phyloP scores from a whole-genome alignment of 169 alveolate genomes.

The Cryptosporidium sp. region DNA sequence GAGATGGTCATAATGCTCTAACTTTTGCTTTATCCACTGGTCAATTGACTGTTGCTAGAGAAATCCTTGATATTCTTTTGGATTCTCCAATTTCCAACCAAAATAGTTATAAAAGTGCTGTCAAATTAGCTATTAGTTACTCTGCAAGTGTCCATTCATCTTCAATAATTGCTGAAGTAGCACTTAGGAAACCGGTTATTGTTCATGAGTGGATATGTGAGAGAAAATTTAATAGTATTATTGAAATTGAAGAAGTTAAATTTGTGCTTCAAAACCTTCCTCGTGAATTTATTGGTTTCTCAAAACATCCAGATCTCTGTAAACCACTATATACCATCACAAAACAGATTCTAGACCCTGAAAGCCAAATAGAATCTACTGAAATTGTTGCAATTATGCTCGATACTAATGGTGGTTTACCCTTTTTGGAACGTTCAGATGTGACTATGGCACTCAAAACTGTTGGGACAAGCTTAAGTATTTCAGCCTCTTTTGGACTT shows the following conservation, averaged over 20 bases:
- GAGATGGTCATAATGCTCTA: conserved; percentile 73
- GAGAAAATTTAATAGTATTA: conserved; percentile 34
- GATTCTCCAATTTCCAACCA: conserved; percentile 27
- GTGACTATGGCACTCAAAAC: conserved; percentile 59
- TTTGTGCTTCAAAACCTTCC: conserved; percentile 63
- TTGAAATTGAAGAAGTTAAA: conserved; percentile 57
- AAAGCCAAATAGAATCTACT: conserved; percentile 70
- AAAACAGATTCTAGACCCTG: conserved; percentile 52
- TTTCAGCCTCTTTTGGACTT: conserved; percentile 64
- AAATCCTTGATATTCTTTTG: conserved; percentile 44
- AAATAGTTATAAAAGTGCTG: conserved; percentile 37
- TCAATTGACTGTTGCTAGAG: conserved; percentile 67
- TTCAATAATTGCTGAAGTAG: conserved; percentile 38
- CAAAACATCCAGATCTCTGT: conserved; percentile 57
- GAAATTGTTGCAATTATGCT: conserved; percentile 68
- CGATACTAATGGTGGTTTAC: conserved; percentile 62
- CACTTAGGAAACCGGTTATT: conserved; percentile 40
- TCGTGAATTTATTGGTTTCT: conserved; percentile 58
- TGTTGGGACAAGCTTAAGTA: conserved; percentile 56
- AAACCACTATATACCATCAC: conserved; percentile 56
- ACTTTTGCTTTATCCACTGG: conserved; percentile 71
- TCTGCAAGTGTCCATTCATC: conserved; percentile 51
- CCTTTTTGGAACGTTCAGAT: conserved; percentile 44
- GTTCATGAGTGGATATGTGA: conserved; percentile 74
- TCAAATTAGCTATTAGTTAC: conserved; percentile 60